Evolutionary conservation across 805 yeast genomes (phyloP), one percentile per base, ranked within the genome.

Genomic region (Cyberlindnera maclurae): DNA sequence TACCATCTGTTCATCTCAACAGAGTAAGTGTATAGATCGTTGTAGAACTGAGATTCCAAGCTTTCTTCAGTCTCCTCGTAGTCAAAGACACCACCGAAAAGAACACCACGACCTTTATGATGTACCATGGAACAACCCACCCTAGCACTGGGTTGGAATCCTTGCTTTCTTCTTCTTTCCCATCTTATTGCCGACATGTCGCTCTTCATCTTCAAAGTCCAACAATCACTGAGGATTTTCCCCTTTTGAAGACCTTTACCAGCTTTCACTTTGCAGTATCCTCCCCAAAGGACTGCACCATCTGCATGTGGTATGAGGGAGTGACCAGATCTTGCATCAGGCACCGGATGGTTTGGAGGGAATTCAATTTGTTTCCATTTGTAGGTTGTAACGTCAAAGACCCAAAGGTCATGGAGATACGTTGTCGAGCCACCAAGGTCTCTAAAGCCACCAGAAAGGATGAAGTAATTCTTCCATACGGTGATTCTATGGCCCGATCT

Each of bases 61-160:
- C 83, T 75, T 61, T 93, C 97, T 59, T 90, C 97, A 12, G 96
- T 90, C 61, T 90, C 98, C 50, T 89, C 96, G 44, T 74, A 84
- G 60, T 90, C 97, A 53, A 75, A 89, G 12, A 93, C 98, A 51
- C 97, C 97, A 29, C 97, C 97, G 64, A 90, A 93, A 55, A 89
- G 53, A 9, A 90, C 72, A 41, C 97, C 97, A 65, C 97, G 77
- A 42, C 94, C 94, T 51, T 85, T 83, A 61, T 90, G 97, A 47
- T 71, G 71, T 9, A 79, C 88, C 80, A 90, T 75, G 4, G 94
- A 80, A 55, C 95, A 83, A 0, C 98, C 97, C n/a, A 86, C 96
- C 51, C 97, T 73, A 12, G 97, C 84, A 2, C 90, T 76, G 4
- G 97, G 97, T 44, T 81, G 88, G 57, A 81, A 84, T 3, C 95